A percentile compares a stretch with the other conserved stretches of the same genome.
phyloP scores from a whole-genome alignment of 768 basidiomycete species.

The Collybia sordida region DNA sequence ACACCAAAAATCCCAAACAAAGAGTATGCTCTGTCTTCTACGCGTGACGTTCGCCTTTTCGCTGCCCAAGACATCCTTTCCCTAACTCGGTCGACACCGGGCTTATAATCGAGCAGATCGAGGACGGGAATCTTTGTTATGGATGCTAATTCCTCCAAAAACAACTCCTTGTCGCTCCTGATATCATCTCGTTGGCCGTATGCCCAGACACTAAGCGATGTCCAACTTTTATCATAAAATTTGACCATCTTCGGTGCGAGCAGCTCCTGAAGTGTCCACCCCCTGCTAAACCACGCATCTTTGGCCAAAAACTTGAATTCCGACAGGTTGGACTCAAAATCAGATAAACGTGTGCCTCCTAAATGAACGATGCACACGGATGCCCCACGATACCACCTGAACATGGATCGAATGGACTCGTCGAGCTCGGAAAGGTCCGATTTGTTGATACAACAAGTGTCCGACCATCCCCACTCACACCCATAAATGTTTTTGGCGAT shows the following conservation, averaged over 20 bases:
- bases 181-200: no score
- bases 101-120: neutral
- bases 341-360: neutral
- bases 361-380: slow-evolving; percentile 1
- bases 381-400: neutral
- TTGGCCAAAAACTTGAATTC: neutral
- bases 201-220: no score
- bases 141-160: neutral
- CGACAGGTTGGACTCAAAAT: neutral
- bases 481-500: neutral
- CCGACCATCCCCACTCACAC: neutral
- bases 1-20: neutral
- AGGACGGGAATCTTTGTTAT: neutral
- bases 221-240: neutral
- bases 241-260: neutral
- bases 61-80: neutral
- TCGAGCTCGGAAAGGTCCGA: neutral
- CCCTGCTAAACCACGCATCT: neutral
- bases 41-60: neutral
- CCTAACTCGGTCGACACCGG: neutral
- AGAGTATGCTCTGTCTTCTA: neutral
- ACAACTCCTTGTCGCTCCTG: neutral
- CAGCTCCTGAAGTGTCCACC: slow-evolving; percentile 1
- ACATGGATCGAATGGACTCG: slow-evolving; percentile 1
- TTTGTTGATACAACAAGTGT: slow-evolving; percentile 2